These are phyloP conservation scores for Isoetes taiwanensis DNA, from an alignment of 75 land plant species.

Conservation along the genomic window DNA sequence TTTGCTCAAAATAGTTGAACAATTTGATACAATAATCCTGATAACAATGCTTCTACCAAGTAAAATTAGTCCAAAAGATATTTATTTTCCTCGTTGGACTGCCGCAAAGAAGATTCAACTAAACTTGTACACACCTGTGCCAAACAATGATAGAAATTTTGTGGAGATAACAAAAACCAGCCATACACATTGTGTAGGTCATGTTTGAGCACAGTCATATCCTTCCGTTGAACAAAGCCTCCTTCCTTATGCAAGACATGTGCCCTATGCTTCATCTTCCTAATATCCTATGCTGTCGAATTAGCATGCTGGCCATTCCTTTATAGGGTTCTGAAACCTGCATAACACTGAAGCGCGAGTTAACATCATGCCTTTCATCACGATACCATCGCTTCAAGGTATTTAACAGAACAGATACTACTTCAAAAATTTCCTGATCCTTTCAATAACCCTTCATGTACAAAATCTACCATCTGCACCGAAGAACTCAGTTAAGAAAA, in stretches of 20 bases:
- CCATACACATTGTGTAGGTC: no score
- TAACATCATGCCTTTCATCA: not conserved
- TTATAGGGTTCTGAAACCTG: conserved; percentile 95
- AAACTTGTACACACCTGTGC: no score
- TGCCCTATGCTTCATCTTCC: conserved; percentile 90
- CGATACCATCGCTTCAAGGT: not conserved
- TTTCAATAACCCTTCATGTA: conserved; percentile 88
- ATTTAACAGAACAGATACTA: conserved; percentile 15
- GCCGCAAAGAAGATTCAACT: no score
- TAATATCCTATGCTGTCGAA: conserved; percentile 79
- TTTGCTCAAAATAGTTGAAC: no score
- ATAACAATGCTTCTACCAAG: no score
- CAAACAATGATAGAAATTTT: no score
- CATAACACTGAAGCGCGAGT: not conserved
- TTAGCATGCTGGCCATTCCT: conserved; percentile 91
- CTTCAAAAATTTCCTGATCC: conserved; percentile 73
- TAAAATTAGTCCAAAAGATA: no score
- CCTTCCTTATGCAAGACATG: conserved; percentile 86
- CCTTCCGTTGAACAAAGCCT: conserved; percentile 95
- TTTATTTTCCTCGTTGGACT: no score
- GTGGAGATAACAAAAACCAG: no score
- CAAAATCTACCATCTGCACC: conserved; percentile 97
- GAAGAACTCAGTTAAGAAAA: no score
- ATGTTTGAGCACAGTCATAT: conserved; percentile 72
- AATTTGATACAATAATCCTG: no score